Evolutionary conservation across 352 stramenopile genomes (phyloP).

Genomic region (Proteromonas lacertae): DNA sequence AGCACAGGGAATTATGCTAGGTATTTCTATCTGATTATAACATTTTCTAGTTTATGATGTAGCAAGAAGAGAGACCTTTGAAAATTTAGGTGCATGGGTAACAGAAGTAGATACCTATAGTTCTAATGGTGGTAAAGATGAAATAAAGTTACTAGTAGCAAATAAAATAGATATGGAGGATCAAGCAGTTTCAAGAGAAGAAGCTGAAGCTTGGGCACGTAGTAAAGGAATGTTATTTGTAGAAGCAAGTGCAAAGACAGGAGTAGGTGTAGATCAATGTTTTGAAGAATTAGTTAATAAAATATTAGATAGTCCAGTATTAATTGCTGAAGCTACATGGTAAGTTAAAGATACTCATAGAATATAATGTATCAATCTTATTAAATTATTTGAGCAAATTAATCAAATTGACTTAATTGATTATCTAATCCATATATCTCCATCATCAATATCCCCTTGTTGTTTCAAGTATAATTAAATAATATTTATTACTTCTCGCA

Average conservation of each 20-base stretch:
- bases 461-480: no score
- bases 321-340: no score
- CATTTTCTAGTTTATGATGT: constrained; percentile 59
- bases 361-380: no score
- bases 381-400: no score
- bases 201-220: constrained; percentile 70
- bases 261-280: constrained; percentile 12
- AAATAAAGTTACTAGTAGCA: constrained; percentile 83
- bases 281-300: constrained; percentile 93
- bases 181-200: constrained; percentile 49
- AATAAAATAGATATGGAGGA: constrained; percentile 78
- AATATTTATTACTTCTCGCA: no score
- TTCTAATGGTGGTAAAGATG: constrained; percentile 18
- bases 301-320: no score
- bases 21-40: constrained; percentile 8
- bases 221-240: constrained; percentile 87
- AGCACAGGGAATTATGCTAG: constrained; percentile 75
- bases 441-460: no score
- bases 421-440: no score
- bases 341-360: no score
- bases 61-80: constrained; percentile 70
- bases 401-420: no score
- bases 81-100: constrained; percentile 82
- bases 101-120: constrained; percentile 87
- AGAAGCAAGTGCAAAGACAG: constrained; percentile 75